phyloP scores from a whole-genome alignment of 305 asterid genomes.

The Coffea humblotiana region DNA sequence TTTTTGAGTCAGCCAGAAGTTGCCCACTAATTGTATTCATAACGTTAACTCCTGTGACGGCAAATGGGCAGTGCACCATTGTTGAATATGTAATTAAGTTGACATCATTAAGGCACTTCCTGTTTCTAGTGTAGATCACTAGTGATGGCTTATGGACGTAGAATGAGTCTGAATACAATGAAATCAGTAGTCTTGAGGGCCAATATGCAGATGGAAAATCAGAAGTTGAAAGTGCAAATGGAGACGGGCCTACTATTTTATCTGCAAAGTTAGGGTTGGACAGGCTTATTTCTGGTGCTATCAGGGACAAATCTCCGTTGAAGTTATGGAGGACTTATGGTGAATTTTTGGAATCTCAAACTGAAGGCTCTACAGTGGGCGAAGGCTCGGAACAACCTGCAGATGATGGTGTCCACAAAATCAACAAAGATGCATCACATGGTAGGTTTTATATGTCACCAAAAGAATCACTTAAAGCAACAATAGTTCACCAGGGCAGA shows the following conservation, averaged over 20 bases:
- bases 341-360: slow-evolving; percentile 55
- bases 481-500: slow-evolving; percentile 58
- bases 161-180: slow-evolving; percentile 45
- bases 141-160: slow-evolving; percentile 84
- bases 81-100: slow-evolving; percentile 18
- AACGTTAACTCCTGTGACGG: neutral
- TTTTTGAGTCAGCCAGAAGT: neutral
- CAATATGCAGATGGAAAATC: slow-evolving; percentile 32
- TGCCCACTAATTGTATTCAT: neutral
- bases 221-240: slow-evolving; percentile 39
- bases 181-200: slow-evolving; percentile 25
- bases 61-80: slow-evolving; percentile 9
- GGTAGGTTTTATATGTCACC: slow-evolving; percentile 64
- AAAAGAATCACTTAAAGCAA: slow-evolving; percentile 82
- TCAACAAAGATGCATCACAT: slow-evolving; percentile 53
- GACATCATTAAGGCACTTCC: slow-evolving; percentile 10
- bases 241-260: slow-evolving; percentile 40
- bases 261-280: slow-evolving; percentile 55
- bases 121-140: slow-evolving; percentile 62
- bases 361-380: slow-evolving; percentile 40
- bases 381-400: slow-evolving; percentile 43
- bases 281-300: slow-evolving; percentile 59
- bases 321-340: slow-evolving; percentile 50
- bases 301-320: slow-evolving; percentile 41
- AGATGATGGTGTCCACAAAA: slow-evolving; percentile 46